Conservation (phyloP, 345 rosid species). For the Excoecaria cochinchinensis region DNA sequence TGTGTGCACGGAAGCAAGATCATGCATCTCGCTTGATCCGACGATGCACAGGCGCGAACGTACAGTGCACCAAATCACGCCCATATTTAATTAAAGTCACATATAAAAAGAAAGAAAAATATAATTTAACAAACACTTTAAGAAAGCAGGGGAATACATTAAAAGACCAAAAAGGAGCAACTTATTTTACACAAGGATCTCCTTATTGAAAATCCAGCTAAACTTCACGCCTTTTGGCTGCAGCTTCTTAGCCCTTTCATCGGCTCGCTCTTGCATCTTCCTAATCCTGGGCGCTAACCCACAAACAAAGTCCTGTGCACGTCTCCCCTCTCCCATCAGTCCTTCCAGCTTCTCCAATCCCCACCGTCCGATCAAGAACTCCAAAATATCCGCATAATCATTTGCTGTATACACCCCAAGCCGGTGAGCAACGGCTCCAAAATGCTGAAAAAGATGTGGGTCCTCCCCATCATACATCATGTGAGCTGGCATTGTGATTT, state of each 20-base stretch:
- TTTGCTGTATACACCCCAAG: constrained; percentile 61
- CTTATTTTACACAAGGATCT: constrained; percentile 22
- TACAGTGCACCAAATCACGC: too few species aligned
- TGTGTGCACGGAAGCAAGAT: too few species aligned
- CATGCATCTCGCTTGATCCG: background rate
- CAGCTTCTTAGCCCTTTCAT: constrained; percentile 51
- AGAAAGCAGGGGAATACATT: background rate
- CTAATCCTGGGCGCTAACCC: constrained; percentile 57
- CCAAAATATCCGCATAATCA: constrained; percentile 69
- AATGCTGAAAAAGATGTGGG: constrained; percentile 54
- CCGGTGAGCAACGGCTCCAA: constrained; percentile 64
- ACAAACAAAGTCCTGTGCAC: constrained; percentile 58
- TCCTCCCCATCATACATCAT: constrained; percentile 64
- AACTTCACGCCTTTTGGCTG: constrained; percentile 38
- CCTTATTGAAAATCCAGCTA: constrained; percentile 68
- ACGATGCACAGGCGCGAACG: too few species aligned
- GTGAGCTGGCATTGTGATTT: constrained; percentile 72
- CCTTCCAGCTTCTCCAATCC: constrained; percentile 58
- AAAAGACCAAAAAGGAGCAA: background rate
- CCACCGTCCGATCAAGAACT: constrained; percentile 63
- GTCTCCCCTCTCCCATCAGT: constrained; percentile 50
- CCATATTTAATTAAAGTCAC: too few species aligned
- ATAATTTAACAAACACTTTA: background rate
- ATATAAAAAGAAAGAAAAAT: too few species aligned
- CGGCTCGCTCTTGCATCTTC: constrained; percentile 59